Percentiles rank a stretch among this genome's conserved stretches.
Conservation (phyloP, 139 green algal species). For the Nannochloris sp. region DNA sequence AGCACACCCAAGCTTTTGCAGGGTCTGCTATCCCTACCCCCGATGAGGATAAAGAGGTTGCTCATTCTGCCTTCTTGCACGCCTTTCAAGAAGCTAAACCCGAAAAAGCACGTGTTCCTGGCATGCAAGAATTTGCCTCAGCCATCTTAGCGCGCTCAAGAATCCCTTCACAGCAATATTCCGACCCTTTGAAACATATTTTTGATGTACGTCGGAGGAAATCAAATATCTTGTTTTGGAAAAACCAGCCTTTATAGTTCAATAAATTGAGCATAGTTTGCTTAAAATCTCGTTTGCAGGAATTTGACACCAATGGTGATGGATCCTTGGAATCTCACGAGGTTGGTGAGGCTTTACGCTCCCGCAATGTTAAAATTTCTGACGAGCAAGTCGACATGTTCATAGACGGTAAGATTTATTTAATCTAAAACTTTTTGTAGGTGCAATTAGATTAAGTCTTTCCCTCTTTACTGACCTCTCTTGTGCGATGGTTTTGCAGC, state of each 20-base stretch:
- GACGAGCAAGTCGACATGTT: conserved; percentile 33
- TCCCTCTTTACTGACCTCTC: too few species aligned
- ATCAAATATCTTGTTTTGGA: too few species aligned
- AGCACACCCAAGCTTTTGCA: neutral
- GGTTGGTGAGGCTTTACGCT: conserved; percentile 28
- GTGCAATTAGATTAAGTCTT: too few species aligned
- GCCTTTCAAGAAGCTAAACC: conserved; percentile 28
- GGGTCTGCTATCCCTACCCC: conserved; percentile 1
- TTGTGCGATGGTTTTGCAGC: conserved; percentile 3
- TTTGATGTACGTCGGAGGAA: conserved; percentile 22
- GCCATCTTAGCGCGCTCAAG: conserved; percentile 25
- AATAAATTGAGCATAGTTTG: too few species aligned
- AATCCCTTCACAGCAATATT: conserved; percentile 31
- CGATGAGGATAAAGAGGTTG: conserved; percentile 28
- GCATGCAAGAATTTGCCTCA: conserved; percentile 42
- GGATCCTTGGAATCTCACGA: conserved; percentile 24
- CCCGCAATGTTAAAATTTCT: conserved; percentile 23
- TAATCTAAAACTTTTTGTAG: too few species aligned
- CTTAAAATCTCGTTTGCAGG: too few species aligned
- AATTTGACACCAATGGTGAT: conserved; percentile 34
- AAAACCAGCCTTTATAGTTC: too few species aligned
- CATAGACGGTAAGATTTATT: conserved; percentile 25
- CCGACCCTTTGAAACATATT: conserved; percentile 27
- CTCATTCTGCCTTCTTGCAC: conserved; percentile 21
- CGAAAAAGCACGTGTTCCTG: conserved; percentile 10